Base-by-base conservation (phyloP, 345 rosid genomes). In the Theobroma cacao region DNA sequence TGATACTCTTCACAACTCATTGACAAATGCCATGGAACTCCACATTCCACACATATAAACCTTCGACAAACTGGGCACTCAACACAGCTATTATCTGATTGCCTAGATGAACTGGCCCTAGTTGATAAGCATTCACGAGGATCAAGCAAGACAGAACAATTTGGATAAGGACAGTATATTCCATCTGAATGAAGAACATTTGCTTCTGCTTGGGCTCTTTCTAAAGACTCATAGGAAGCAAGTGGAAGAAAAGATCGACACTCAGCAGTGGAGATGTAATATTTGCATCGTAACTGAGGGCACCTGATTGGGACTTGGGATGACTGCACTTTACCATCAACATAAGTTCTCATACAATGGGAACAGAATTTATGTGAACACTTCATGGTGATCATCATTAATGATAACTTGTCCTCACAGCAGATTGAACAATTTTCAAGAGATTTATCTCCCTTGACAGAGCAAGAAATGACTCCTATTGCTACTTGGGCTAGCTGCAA, bases 341-440 rank as follows among this genome's bases (percentile, higher is more conserved):
- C 91, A 75, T 90, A 92, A 34, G 93, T 92, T 86, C 84, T 90
- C 99, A 96, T 88, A 81, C 99, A 96, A 72, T 88, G 97, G 22
- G 99, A 94, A 78, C 99, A 96, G 88, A 94, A 96, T 75, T 87
- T 91, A 89, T 96, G 97, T 62, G 89, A 89, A 81, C 99, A 96
- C 80, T 92, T 90, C 91, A 96, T 60, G 24, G 85, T 82, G 18
- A 92, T 77, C 93, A 90, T 94, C 99, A 96, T 96, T 26, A 87
- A 78, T 4, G 85, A 74, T n/a, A 85, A 87, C 81, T 86, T 95
- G 81, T 91, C 97, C 87, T 94, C 97, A 24, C 97, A 90, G 85
- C 99, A 96, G 75, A 96, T 90, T 33, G 94, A 86, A 79, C 97
- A 96, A 81, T 82, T 89, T 80, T 91, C 94, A 11, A 55, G 77